These are phyloP conservation scores for Hypocreales sp. DNA, from an alignment of 2,329 filamentous ascomycete genomes.

Conservation along the genomic window DNA sequence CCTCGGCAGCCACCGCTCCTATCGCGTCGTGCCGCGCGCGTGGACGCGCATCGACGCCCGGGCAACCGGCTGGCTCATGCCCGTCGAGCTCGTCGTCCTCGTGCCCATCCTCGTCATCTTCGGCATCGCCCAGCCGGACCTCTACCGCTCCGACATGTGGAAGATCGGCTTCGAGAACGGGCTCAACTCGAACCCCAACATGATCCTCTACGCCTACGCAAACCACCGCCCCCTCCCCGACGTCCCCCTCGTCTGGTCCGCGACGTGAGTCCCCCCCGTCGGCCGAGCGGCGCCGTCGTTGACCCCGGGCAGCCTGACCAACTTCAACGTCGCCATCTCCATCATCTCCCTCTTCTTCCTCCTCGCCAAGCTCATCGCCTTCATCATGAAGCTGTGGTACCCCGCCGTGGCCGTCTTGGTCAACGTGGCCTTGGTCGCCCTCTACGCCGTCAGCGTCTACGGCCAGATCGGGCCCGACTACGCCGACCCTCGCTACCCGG, in stretches of 20 bases:
- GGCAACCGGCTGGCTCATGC: slow-evolving; percentile 47
- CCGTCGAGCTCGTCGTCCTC: slow-evolving; percentile 48
- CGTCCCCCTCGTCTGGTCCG: slow-evolving; percentile 57
- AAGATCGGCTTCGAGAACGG: slow-evolving; percentile 52
- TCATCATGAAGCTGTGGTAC: slow-evolving; percentile 56
- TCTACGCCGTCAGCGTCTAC: slow-evolving; percentile 52
- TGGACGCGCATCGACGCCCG: slow-evolving; percentile 35
- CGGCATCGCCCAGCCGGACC: slow-evolving; percentile 56
- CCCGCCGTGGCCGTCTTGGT: slow-evolving; percentile 47
- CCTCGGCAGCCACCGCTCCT: slow-evolving; percentile 13
- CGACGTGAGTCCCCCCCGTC: slow-evolving; percentile 38
- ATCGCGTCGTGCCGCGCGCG: slow-evolving; percentile 41
- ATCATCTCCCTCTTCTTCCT: slow-evolving; percentile 64
- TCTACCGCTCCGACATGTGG: slow-evolving; percentile 60
- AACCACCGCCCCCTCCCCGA: slow-evolving; percentile 49
- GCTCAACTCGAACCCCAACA: slow-evolving; percentile 59
- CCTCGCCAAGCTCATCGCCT: slow-evolving; percentile 52
- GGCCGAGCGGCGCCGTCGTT: not conserved
- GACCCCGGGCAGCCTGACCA: slow-evolving; percentile 40
- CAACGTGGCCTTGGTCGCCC: slow-evolving; percentile 38
- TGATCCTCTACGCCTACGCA: slow-evolving; percentile 57
- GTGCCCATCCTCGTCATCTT: slow-evolving; percentile 54
- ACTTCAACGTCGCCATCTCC: slow-evolving; percentile 63
- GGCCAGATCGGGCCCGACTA: slow-evolving; percentile 62
- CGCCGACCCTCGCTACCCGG: slow-evolving; percentile 46